A percentile compares a stretch with the other conserved stretches of the same genome.
Conservation (phyloP, 2,329 filamentous ascomycete species). For the Ophiostoma ips region DNA sequence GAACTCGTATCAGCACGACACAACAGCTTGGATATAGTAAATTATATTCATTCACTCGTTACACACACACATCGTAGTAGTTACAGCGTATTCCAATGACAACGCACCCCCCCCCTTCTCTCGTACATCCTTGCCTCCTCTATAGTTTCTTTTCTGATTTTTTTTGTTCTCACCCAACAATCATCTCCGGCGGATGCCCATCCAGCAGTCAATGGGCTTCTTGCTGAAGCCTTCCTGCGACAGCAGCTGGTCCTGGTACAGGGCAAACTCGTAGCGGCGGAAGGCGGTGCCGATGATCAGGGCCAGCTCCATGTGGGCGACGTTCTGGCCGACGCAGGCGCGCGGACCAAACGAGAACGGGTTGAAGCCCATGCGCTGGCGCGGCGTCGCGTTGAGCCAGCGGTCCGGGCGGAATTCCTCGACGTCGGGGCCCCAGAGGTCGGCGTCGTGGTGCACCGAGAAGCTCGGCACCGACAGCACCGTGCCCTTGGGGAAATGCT, state of each 20-base stretch:
- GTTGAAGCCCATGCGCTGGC: constrained; percentile 11
- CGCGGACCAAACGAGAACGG: constrained; percentile 11
- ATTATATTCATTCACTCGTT: no score
- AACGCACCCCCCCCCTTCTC: no score
- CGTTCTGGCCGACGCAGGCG: constrained; percentile 12
- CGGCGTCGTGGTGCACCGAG: constrained; percentile 10
- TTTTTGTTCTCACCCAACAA: neutral
- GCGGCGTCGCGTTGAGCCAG: constrained; percentile 13
- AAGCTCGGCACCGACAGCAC: constrained; percentile 11
- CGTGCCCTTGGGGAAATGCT: constrained; percentile 10
- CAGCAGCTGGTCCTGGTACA: constrained; percentile 4
- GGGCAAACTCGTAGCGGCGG: constrained; percentile 10
- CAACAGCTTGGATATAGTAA: no score
- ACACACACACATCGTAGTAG: no score
- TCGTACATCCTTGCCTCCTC: no score
- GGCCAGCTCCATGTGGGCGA: constrained; percentile 12
- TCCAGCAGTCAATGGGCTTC: constrained; percentile 10
- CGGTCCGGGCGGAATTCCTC: constrained; percentile 16
- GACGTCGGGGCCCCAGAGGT: constrained; percentile 18
- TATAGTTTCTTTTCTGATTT: neutral
- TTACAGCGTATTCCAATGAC: no score
- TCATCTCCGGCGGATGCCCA: constrained; percentile 7
- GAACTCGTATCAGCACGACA: no score
- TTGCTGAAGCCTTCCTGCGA: constrained; percentile 12
- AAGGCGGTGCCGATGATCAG: constrained; percentile 10